Conservation (phyloP, 768 basidiomycete species). For the Calvatia gigantea region DNA sequence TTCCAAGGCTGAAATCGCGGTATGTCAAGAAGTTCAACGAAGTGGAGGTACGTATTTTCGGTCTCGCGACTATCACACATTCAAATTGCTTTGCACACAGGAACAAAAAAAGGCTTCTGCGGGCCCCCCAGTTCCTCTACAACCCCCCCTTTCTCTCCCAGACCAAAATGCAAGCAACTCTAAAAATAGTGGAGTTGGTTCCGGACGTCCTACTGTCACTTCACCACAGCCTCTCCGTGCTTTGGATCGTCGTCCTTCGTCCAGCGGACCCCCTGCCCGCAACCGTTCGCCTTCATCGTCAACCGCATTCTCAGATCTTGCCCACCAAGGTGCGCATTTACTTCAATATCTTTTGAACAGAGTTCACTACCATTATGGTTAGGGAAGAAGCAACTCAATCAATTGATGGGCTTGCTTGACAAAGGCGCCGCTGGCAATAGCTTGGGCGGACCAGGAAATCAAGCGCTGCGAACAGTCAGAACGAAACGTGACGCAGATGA, state of each 20-base stretch:
- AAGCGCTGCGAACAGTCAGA: conserved; percentile 70
- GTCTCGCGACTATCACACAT: not conserved
- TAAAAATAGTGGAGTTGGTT: conserved; percentile 42
- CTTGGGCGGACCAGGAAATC: conserved; percentile 55
- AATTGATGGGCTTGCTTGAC: conserved; percentile 82
- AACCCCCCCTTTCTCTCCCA: conserved; percentile 19
- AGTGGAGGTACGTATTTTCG: conserved; percentile 59
- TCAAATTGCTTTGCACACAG: conserved; percentile 30
- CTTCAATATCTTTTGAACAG: not conserved
- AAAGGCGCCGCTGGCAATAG: conserved; percentile 68
- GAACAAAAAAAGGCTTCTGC: conserved; percentile 59
- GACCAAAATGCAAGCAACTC: conserved; percentile 35
- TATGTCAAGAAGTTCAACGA: conserved; percentile 87
- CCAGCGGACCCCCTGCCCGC: conserved; percentile 46
- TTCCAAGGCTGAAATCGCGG: conserved; percentile 75
- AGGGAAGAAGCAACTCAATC: conserved; percentile 87
- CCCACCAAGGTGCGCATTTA: conserved; percentile 64
- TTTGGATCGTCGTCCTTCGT: conserved; percentile 71
- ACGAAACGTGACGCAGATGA: conserved; percentile 90
- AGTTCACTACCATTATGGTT: conserved; percentile 9
- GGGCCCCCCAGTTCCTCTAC: conserved; percentile 28
- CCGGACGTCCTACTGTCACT: conserved; percentile 53
- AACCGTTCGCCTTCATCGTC: conserved; percentile 82
- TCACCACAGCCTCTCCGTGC: conserved; percentile 74
- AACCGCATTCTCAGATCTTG: conserved; percentile 82